Evolutionary conservation across 202 grass and related monocot genomes (phyloP).

Genomic region (Alloteropsis angusta): DNA sequence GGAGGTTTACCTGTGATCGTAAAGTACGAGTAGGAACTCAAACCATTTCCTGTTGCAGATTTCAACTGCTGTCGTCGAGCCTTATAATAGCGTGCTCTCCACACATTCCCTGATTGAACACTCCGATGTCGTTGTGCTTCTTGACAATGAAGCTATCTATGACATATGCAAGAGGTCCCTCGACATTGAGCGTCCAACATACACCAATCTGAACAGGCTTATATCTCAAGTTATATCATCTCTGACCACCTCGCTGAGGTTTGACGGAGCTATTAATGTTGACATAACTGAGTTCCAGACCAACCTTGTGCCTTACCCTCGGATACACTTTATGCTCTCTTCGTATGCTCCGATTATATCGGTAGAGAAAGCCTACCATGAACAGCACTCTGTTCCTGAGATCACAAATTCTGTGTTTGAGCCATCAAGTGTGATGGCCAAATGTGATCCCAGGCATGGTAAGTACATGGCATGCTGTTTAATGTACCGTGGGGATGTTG

Average conservation of each 20-base stretch:
- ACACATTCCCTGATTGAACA: slow-evolving; percentile 79
- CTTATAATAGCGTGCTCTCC: slow-evolving; percentile 72
- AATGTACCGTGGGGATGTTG: slow-evolving; percentile 80
- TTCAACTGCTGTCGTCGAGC: slow-evolving; percentile 72
- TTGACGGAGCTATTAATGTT: slow-evolving; percentile 77
- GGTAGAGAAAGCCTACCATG: slow-evolving; percentile 69
- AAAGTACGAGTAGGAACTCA: background rate
- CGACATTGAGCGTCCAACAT: slow-evolving; percentile 63
- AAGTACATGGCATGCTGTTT: slow-evolving; percentile 89
- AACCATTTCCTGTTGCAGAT: slow-evolving; percentile 38
- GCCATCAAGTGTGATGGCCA: slow-evolving; percentile 63
- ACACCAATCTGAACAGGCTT: slow-evolving; percentile 73
- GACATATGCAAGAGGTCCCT: slow-evolving; percentile 69
- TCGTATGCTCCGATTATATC: slow-evolving; percentile 80
- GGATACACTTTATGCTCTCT: slow-evolving; percentile 86
- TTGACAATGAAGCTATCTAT: slow-evolving; percentile 80
- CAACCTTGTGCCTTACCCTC: slow-evolving; percentile 69
- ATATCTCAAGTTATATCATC: slow-evolving; percentile 78
- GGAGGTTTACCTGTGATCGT: background rate
- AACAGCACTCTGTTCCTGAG: slow-evolving; percentile 72
- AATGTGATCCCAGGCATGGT: slow-evolving; percentile 65
- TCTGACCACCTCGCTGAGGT: slow-evolving; percentile 61
- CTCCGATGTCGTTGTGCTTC: slow-evolving; percentile 47
- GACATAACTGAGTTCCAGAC: slow-evolving; percentile 93
- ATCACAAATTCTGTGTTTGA: slow-evolving; percentile 82